Evolutionary conservation across 345 rosid genomes (phyloP).

Genomic region (Mangifera indica): DNA sequence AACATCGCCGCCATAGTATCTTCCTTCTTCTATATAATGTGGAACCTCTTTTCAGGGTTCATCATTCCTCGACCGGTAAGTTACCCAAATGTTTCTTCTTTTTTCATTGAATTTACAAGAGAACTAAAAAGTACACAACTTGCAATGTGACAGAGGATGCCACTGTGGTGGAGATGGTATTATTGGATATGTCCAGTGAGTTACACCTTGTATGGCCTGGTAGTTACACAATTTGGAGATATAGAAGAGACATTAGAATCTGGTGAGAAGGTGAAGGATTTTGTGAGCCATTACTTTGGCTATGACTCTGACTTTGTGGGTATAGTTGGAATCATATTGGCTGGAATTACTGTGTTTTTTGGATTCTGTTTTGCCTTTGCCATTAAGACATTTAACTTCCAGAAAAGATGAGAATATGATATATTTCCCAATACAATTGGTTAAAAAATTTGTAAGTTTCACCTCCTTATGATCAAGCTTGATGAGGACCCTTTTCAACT

Average conservation of each 20-base stretch:
- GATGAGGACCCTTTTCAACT: neutral
- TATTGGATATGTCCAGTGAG: constrained; percentile 50
- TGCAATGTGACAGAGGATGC: constrained; percentile 45
- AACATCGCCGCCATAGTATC: constrained; percentile 49
- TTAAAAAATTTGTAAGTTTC: no score
- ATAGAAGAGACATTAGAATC: constrained; percentile 32
- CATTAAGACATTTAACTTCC: constrained; percentile 75
- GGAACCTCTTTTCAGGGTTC: constrained; percentile 73
- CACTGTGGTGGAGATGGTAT: constrained; percentile 78
- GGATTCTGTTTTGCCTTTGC: constrained; percentile 71
- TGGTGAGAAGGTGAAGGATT: constrained; percentile 55
- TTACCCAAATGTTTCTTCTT: neutral
- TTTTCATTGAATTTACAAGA: neutral
- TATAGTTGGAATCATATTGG: constrained; percentile 46
- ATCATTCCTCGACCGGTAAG: constrained; percentile 49
- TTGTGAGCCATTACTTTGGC: constrained; percentile 41
- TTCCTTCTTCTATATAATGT: constrained; percentile 43
- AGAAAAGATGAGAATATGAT: constrained; percentile 48
- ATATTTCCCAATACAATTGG: no score
- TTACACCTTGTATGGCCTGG: constrained; percentile 52
- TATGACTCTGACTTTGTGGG: constrained; percentile 47
- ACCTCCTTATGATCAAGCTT: no score
- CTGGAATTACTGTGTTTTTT: constrained; percentile 50
- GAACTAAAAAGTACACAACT: neutral
- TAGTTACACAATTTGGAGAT: constrained; percentile 58